These are phyloP conservation scores for Naumovozyma baii DNA, from an alignment of 805 yeast genomes.

Conservation along the genomic window DNA sequence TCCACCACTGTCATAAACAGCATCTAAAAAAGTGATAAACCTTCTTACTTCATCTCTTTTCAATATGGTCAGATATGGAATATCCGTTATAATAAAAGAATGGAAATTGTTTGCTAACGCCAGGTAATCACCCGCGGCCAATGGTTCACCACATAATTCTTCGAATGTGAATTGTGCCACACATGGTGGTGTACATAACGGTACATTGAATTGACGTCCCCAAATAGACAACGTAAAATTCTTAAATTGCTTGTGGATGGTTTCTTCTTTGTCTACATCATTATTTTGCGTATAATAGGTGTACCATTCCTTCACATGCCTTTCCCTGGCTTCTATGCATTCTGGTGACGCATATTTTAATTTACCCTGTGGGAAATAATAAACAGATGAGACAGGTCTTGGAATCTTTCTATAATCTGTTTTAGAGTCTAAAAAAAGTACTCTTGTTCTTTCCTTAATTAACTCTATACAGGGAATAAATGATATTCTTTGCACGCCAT, in stretches of 20 bases:
- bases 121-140: constrained; percentile 91
- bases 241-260: constrained; percentile 10
- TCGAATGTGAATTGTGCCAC: constrained; percentile 88
- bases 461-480: constrained; percentile 87
- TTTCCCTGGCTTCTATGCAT: constrained; percentile 40
- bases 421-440: constrained; percentile 76
- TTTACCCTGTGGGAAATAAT: constrained; percentile 62
- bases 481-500: constrained; percentile 87
- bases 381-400: constrained; percentile 71
- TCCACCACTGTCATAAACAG: constrained; percentile 87
- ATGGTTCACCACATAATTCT: constrained; percentile 75
- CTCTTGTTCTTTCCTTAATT: constrained; percentile 63
- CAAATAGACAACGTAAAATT: constrained; percentile 49
- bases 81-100: constrained; percentile 82
- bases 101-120: constrained; percentile 67
- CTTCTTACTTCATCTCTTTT: constrained; percentile 80
- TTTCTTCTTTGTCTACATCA: constrained; percentile 7
- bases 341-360: constrained; percentile 43
- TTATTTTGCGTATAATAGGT: constrained; percentile 54
- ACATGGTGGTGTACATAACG: constrained; percentile 60
- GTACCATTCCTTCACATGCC: constrained; percentile 73
- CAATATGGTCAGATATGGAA: constrained; percentile 71
- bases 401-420: constrained; percentile 89
- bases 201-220: constrained; percentile 79
- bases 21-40: constrained; percentile 90